Evolutionary conservation across 2,329 filamentous ascomycete genomes (phyloP).

Genomic region (Lachnellula subtilissima): DNA sequence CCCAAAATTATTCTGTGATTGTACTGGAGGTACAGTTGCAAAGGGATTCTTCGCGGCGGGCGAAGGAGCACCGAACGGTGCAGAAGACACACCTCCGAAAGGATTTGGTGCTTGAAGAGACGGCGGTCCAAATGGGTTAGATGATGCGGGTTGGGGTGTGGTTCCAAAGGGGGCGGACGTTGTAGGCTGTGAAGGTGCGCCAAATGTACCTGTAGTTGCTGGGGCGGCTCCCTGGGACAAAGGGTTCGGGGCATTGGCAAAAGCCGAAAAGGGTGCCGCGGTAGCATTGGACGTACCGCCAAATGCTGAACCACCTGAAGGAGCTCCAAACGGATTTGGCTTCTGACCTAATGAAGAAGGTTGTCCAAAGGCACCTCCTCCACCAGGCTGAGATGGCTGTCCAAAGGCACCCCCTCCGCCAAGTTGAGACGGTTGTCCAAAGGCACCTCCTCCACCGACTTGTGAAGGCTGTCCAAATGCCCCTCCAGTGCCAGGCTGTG

Average conservation of each 20-base stretch:
- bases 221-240: conserved; percentile 3
- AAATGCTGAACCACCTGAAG: conserved; percentile 27
- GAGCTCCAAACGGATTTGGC: conserved; percentile 21
- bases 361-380: conserved; percentile 34
- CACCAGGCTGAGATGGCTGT: conserved; percentile 15
- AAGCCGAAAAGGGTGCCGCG: conserved; percentile 30
- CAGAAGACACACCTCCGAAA: not conserved
- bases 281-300: conserved; percentile 17
- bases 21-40: conserved; percentile 24
- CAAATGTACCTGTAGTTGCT: conserved; percentile 32
- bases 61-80: conserved; percentile 4
- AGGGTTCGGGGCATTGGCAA: conserved; percentile 1
- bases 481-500: conserved; percentile 13
- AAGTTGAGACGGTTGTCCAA: conserved; percentile 17
- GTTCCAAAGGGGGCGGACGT: conserved; percentile 32
- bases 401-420: conserved; percentile 24
- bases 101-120: not conserved
- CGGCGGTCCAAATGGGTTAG: conserved; percentile 40
- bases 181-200: conserved; percentile 31
- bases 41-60: conserved; percentile 10
- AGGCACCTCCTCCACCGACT: conserved; percentile 1
- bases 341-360: conserved; percentile 33
- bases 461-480: conserved; percentile 23
- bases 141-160: conserved; percentile 11
- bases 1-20: not conserved